Percentiles rank a stretch among this genome's conserved stretches.
Conservation (phyloP, 805 yeast species). For the Saccharomyces eubayanus region DNA sequence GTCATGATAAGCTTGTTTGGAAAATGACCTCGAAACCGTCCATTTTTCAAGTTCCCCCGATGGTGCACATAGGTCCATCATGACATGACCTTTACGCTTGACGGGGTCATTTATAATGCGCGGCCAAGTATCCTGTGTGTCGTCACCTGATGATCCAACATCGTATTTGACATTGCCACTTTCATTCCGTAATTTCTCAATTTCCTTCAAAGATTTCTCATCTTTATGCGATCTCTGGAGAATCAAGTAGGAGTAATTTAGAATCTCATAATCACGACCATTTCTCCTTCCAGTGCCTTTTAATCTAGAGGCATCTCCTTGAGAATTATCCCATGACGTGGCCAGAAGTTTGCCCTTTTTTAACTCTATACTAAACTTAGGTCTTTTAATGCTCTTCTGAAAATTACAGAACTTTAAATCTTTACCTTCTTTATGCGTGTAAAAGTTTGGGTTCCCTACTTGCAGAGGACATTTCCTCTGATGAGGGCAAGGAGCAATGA, state of each 20-base stretch:
- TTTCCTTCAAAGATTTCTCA: constrained; percentile 32
- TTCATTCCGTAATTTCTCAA: constrained; percentile 35
- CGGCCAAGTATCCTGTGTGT: constrained; percentile 46
- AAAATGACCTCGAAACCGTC: constrained; percentile 74
- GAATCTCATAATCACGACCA: constrained; percentile 61
- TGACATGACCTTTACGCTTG: constrained; percentile 76
- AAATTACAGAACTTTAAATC: constrained; percentile 69
- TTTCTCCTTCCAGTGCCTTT: constrained; percentile 71
- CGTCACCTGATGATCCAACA: constrained; percentile 21
- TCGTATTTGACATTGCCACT: constrained; percentile 10
- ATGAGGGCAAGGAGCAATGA: constrained; percentile 88
- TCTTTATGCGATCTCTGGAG: constrained; percentile 51
- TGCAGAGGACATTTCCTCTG: constrained; percentile 83
- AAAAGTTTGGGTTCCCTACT: constrained; percentile 61
- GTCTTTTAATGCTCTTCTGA: constrained; percentile 64
- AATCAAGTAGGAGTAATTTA: constrained; percentile 67
- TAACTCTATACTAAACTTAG: constrained; percentile 70
- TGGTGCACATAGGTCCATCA: constrained; percentile 69
- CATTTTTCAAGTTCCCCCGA: constrained; percentile 78
- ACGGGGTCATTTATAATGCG: constrained; percentile 63
- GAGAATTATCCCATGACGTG: constrained; percentile 55
- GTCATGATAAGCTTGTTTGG: constrained; percentile 73
- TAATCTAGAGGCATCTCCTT: constrained; percentile 39
- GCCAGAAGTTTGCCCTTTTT: constrained; percentile 75
- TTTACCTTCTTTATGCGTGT: constrained; percentile 46